A percentile compares a stretch with the other conserved stretches of the same genome.
phyloP scores from a whole-genome alignment of 176 grass and related monocot species.

The Dactylis glomerata region DNA sequence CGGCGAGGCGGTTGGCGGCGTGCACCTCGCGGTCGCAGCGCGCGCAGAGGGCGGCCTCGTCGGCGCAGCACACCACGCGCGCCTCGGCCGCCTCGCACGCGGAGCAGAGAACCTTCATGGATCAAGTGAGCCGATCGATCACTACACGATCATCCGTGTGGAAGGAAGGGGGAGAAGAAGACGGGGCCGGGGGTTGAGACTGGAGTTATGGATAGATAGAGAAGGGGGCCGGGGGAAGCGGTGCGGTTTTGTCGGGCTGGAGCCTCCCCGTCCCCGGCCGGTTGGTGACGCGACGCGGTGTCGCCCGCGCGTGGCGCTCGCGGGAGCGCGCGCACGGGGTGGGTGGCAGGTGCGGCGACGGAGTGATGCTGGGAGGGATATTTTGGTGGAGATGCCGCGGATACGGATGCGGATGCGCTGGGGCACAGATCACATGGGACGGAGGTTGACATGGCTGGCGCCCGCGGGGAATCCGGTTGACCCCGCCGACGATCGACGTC shows the following conservation, averaged over 20 bases:
- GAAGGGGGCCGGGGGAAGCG: not conserved
- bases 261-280: not conserved
- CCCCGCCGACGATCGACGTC: not conserved
- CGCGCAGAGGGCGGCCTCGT: conserved; percentile 91
- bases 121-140: not conserved
- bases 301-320: not conserved
- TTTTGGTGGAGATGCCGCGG: not conserved
- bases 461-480: not conserved
- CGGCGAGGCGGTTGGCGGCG: conserved; percentile 85
- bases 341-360: conserved; percentile 30
- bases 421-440: conserved; percentile 2
- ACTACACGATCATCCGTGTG: not conserved
- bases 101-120: conserved; percentile 93
- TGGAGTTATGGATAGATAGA: not conserved
- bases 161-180: not conserved
- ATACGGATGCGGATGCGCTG: not conserved
- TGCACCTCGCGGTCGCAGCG: conserved; percentile 83
- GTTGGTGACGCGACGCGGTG: not conserved
- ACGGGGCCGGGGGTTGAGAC: not conserved
- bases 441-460: not conserved
- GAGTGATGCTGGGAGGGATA: not conserved
- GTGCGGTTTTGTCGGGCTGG: conserved; percentile 14
- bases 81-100: conserved; percentile 91
- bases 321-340: not conserved
- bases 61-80: conserved; percentile 80